Evolutionary conservation across 768 basidiomycete genomes (phyloP).

Genomic region (Amyloporia xantha): DNA sequence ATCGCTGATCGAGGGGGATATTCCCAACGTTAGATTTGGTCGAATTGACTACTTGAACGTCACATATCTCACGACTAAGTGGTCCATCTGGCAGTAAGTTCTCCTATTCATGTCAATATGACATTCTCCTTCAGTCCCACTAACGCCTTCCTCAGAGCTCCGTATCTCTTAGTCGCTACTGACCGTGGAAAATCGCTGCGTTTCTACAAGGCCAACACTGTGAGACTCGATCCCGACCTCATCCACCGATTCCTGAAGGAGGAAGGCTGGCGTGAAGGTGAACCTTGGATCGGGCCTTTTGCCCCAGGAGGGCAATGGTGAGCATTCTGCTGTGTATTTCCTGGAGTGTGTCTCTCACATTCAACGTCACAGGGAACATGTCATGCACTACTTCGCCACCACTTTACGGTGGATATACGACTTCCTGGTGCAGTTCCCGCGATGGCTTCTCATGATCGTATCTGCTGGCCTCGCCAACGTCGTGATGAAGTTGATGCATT

Average conservation of each 20-base stretch:
- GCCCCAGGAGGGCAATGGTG: slow-evolving; percentile 76
- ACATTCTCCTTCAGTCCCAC: not conserved
- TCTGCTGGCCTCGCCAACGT: slow-evolving; percentile 66
- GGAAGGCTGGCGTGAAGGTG: slow-evolving; percentile 55
- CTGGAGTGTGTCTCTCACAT: not conserved
- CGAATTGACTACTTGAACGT: slow-evolving; percentile 87
- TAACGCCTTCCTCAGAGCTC: slow-evolving; percentile 46
- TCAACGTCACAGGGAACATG: slow-evolving; percentile 46
- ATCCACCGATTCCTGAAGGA: slow-evolving; percentile 61
- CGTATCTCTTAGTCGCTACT: slow-evolving; percentile 61
- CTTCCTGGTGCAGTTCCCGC: slow-evolving; percentile 48
- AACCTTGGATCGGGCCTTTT: slow-evolving; percentile 63
- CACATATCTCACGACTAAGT: slow-evolving; percentile 76
- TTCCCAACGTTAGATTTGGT: slow-evolving; percentile 72
- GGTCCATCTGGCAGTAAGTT: slow-evolving; percentile 78
- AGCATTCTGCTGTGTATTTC: slow-evolving; percentile 13
- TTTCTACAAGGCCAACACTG: slow-evolving; percentile 62
- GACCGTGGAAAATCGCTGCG: slow-evolving; percentile 75
- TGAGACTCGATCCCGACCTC: slow-evolving; percentile 52
- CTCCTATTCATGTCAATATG: not conserved
- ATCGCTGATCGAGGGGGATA: slow-evolving; percentile 48
- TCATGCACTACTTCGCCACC: slow-evolving; percentile 54
- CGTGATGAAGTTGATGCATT: slow-evolving; percentile 59
- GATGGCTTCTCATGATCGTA: slow-evolving; percentile 60
- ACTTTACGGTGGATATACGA: slow-evolving; percentile 47